Conservation (phyloP, 108 stramenopile genomes). For the Skeletonema costatum region DNA sequence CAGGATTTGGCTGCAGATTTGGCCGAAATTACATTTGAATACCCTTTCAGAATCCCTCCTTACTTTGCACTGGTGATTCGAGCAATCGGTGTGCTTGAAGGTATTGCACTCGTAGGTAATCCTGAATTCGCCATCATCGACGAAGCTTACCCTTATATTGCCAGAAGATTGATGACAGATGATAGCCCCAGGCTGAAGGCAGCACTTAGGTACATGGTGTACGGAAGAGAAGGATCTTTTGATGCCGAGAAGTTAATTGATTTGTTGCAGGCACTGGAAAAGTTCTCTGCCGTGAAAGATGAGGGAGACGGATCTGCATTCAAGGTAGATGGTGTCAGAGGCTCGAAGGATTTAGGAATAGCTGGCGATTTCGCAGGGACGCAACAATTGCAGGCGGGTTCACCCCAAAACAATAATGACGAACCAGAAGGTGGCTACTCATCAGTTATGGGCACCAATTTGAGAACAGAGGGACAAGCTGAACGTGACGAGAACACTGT, state of each 20-base stretch:
- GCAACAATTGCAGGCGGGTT: constrained; percentile 63
- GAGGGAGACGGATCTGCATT: constrained; percentile 85
- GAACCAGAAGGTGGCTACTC: constrained; percentile 19
- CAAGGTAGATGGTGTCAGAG: constrained; percentile 84
- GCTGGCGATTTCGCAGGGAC: constrained; percentile 79
- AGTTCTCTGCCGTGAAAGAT: constrained; percentile 81
- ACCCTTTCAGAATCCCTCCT: constrained; percentile 71
- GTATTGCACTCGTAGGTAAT: constrained; percentile 94
- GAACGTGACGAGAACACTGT: constrained; percentile 70
- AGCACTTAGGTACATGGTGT: constrained; percentile 93
- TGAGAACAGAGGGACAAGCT: constrained; percentile 27
- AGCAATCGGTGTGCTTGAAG: constrained; percentile 92
- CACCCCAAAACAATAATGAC: constrained; percentile 5
- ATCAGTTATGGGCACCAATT: constrained; percentile 21
- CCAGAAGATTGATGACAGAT: constrained; percentile 89
- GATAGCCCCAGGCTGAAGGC: constrained; percentile 81
- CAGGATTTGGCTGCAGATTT: constrained; percentile 92
- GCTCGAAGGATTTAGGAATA: constrained; percentile 65
- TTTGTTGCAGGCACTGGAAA: constrained; percentile 88
- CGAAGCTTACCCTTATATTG: constrained; percentile 96
- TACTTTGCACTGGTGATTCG: constrained; percentile 96
- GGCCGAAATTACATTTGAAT: constrained; percentile 93
- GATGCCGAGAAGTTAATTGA: constrained; percentile 95
- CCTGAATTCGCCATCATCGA: constrained; percentile 94
- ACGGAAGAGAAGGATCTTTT: constrained; percentile 87